Conservation (phyloP, 2,329 filamentous ascomycete genomes). For the Aspergillus hortae region DNA sequence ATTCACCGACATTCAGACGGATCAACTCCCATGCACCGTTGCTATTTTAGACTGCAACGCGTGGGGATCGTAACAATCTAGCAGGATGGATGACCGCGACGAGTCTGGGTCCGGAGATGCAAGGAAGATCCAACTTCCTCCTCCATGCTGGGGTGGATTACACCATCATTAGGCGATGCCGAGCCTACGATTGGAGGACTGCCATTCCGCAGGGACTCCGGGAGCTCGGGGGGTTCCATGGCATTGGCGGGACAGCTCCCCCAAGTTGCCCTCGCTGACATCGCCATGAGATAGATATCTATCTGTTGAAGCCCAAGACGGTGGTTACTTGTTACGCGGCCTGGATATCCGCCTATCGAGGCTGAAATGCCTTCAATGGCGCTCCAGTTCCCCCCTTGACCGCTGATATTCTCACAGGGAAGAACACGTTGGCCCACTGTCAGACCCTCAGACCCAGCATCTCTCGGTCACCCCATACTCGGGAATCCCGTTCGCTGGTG, state of each 20-base stretch:
- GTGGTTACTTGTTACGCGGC: neutral
- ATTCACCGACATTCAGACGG: conserved; percentile 6
- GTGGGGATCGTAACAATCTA: conserved; percentile 7
- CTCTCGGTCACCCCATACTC: conserved; percentile 17
- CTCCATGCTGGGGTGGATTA: conserved; percentile 5
- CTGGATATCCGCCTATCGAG: neutral
- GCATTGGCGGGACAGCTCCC: neutral
- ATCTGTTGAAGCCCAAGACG: too few species aligned
- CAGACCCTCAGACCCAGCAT: conserved; percentile 10
- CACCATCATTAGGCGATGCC: conserved; percentile 16
- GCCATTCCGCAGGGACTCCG: conserved; percentile 7
- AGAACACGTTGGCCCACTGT: neutral
- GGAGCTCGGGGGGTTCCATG: neutral
- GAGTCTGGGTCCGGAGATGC: conserved; percentile 6
- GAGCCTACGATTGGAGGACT: conserved; percentile 15
- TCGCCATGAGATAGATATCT: too few species aligned
- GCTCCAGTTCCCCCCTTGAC: neutral
- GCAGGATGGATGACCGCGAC: conserved; percentile 7
- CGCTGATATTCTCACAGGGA: neutral
- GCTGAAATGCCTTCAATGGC: neutral
- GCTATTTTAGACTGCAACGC: conserved; percentile 1
- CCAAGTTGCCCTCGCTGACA: neutral
- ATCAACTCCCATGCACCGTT: neutral
- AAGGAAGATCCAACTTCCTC: conserved; percentile 7
- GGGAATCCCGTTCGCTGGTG: conserved; percentile 17